Evolutionary conservation across 163 green algal species (phyloP), one percentile per base, ranked within the genome.

Genomic region (Scenedesmus sp.): DNA sequence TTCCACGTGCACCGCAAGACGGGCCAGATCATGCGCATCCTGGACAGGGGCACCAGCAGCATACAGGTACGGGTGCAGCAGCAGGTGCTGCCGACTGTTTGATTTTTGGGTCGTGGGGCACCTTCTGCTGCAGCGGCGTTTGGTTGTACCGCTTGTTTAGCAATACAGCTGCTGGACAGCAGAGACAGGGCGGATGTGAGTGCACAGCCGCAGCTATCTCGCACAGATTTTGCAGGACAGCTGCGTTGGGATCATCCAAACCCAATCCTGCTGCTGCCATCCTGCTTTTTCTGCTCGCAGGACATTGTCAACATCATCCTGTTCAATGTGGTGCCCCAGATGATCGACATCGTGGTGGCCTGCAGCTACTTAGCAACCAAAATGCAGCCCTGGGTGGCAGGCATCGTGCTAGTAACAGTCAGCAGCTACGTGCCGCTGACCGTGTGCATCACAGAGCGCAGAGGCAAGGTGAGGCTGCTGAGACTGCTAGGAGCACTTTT

Each of bases 1-100:
- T 99, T 97, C 90, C 97, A 99, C 92, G 93, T 99, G 73, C 94
- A 97, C 55, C 93, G 95, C 84, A 97, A 97, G 94, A 99, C 97
- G 2, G 97, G 97, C 1, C 95, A 97, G 94, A 92, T 99, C 87
- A 97, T 97, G 93, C 95, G 97, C 67, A 96, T 98, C 60, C 95
- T 99, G 93, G 97, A 99, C 93, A 86, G 97, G 18, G 96, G 96
- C n/a, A 97, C 95, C 55, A 93, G 90, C 90, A 93, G 89, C 90
- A 95, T 96, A 73, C 94, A 96, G 93, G 90, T 87, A 60, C 4
- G 62, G 18, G 16, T 46, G 81, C 81, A 67, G 54, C 15, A 1
- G 34, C 34, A 1, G 52, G 4, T 64, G 52, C 12, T 62, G 81
- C 7, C 18, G 76, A 26, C 26, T 23, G n/a, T 3, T 59, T 83